Evolutionary conservation across 1,139 yeast genomes (phyloP).

Genomic region (Taiozyma sp.): DNA sequence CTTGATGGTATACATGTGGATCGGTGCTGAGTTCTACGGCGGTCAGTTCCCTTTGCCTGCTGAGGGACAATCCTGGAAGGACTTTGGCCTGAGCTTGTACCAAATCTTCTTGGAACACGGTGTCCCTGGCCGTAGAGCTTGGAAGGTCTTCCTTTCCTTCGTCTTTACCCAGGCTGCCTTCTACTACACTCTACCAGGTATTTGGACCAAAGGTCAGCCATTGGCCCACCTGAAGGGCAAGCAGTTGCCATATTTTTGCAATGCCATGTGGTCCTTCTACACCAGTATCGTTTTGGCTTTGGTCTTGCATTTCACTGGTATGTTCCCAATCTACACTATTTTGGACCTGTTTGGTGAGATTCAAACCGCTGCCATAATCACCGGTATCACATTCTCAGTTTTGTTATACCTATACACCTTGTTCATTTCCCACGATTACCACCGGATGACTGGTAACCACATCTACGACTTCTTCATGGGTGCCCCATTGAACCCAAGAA

Average conservation of each 20-base stretch:
- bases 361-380: slow-evolving; percentile 83
- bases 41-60: slow-evolving; percentile 71
- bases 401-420: slow-evolving; percentile 60
- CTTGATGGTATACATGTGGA: slow-evolving; percentile 97
- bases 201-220: slow-evolving; percentile 94
- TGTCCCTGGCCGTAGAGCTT: slow-evolving; percentile 60
- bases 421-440: slow-evolving; percentile 64
- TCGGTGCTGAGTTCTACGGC: slow-evolving; percentile 72
- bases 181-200: slow-evolving; percentile 87
- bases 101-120: slow-evolving; percentile 46
- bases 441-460: slow-evolving; percentile 87
- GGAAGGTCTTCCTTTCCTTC: slow-evolving; percentile 67
- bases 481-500: slow-evolving; percentile 92
- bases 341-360: slow-evolving; percentile 83
- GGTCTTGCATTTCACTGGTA: slow-evolving; percentile 62
- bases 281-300: slow-evolving; percentile 53
- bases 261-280: slow-evolving; percentile 84
- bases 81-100: slow-evolving; percentile 43
- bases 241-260: slow-evolving; percentile 89
- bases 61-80: slow-evolving; percentile 49
- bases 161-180: slow-evolving; percentile 65
- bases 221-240: slow-evolving; percentile 70
- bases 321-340: slow-evolving; percentile 67
- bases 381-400: slow-evolving; percentile 65
- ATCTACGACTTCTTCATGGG: slow-evolving; percentile 95